Percentiles rank a stretch among this genome's conserved stretches.
Conservation (phyloP, 1,139 yeast genomes). For the Suhomyces kunorum region DNA sequence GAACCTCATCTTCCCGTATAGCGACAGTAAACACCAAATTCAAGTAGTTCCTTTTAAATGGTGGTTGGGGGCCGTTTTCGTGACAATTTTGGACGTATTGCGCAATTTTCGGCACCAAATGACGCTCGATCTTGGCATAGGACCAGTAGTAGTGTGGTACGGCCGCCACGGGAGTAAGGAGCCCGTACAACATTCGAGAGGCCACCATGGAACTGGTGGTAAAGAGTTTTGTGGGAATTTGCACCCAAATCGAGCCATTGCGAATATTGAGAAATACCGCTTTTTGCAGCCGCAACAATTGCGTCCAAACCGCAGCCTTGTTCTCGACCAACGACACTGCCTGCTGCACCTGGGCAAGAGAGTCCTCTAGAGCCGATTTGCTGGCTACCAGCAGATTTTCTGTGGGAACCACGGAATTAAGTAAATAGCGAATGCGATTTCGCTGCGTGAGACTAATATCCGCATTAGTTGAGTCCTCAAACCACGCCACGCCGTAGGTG, state of each 20-base stretch:
- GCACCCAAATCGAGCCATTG: slow-evolving; percentile 13
- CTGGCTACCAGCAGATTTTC: not conserved
- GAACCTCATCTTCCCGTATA: not conserved
- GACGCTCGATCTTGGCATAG: slow-evolving; percentile 44
- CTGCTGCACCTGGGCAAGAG: slow-evolving; percentile 1
- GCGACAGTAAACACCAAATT: slow-evolving; percentile 6
- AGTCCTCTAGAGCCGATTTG: slow-evolving; percentile 1
- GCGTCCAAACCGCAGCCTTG: slow-evolving; percentile 3
- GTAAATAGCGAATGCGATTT: slow-evolving; percentile 45
- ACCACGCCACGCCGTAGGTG: slow-evolving; percentile 50
- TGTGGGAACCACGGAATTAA: slow-evolving; percentile 21
- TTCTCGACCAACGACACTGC: slow-evolving; percentile 1
- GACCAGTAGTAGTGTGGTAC: slow-evolving; percentile 47
- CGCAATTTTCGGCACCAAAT: slow-evolving; percentile 29
- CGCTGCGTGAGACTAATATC: slow-evolving; percentile 57
- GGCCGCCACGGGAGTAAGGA: slow-evolving; percentile 40
- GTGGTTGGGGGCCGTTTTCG: not conserved
- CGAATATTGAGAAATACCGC: slow-evolving; percentile 5
- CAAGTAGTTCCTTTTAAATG: slow-evolving; percentile 7
- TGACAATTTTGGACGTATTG: not conserved
- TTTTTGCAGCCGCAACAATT: not conserved
- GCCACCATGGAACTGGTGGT: slow-evolving; percentile 24
- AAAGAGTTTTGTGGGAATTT: slow-evolving; percentile 11
- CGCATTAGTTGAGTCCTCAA: slow-evolving; percentile 66
- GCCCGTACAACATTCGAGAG: slow-evolving; percentile 35